Evolutionary conservation across 805 yeast genomes (phyloP), one percentile per base, ranked within the genome.

Genomic region (Clavispora vitiphila): DNA sequence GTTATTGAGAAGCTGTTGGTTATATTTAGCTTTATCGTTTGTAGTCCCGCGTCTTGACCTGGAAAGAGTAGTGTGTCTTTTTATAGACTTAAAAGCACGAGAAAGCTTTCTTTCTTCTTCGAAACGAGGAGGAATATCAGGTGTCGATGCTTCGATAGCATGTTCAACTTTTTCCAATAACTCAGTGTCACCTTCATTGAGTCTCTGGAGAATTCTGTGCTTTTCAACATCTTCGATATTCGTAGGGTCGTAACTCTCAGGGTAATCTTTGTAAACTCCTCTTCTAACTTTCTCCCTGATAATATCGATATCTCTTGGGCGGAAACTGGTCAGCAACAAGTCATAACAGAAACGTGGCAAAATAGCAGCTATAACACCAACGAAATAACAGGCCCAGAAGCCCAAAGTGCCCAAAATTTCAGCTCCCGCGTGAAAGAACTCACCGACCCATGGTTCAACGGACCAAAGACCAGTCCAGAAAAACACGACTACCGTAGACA

Each of bases 391-490:
- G 34, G 81, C 77, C 95, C 95, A 86, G 56, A 80, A 81, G 5
- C 76, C 56, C 25, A 73, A 65, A 5, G 81, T 63, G 15, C 89
- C 87, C 50, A 79, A 80, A 25, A 74, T 71, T 52, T 80, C 78
- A 2, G 78, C 59, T 2, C 85, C 93, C 19, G 83, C 77, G 44
- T 74, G 70, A 61, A 78, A 86, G 51, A 81, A 81, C 53, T 80
- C 85, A 9, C 68, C 71, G 8, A 86, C 72, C 42, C 66, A 61
- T 2, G 63, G 47, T 21, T 74, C 60, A 4, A 78, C 62, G 23
- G 88, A 76, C 83, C 90, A 86, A 18, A 80, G 76, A n/a, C 91
- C 90, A 4, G 86, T 77, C 95, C 95, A 86, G 56, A 80, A 76
- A 51, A 74, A 83, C 14, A 84, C 69, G 34, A 84, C 50, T 46